Evolutionary conservation across 805 yeast genomes (phyloP).

Genomic region (Sugiyamaella chiloensis): DNA sequence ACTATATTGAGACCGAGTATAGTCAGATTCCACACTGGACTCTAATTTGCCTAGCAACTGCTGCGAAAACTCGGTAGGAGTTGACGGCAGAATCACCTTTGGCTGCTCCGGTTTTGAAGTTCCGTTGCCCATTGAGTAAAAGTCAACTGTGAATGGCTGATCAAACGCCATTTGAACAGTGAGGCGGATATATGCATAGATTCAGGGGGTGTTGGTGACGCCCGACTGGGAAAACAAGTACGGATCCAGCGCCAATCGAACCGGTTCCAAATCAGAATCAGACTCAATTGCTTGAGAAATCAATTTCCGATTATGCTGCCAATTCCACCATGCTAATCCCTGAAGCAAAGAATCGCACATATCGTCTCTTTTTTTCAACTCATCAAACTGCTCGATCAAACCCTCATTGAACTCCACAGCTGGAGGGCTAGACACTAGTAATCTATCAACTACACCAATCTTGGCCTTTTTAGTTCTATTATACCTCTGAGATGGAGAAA

Average conservation of each 20-base stretch:
- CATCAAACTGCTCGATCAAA: background rate
- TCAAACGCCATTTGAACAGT: background rate
- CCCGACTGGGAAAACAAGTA: no score
- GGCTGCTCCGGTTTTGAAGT: constrained; percentile 15
- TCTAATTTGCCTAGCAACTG: constrained; percentile 33
- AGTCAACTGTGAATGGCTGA: background rate
- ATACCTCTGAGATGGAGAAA: constrained; percentile 18
- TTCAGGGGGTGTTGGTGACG: constrained; percentile 1
- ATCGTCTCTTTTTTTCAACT: constrained; percentile 54
- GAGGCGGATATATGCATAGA: background rate
- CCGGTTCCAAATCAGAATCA: no score
- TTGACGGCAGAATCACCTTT: constrained; percentile 33
- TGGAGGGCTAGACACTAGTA: constrained; percentile 15
- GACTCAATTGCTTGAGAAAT: no score
- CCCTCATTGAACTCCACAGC: background rate
- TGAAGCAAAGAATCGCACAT: constrained; percentile 64
- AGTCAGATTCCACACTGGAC: constrained; percentile 34
- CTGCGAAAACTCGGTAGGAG: constrained; percentile 33
- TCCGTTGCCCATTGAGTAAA: constrained; percentile 13
- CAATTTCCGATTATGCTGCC: constrained; percentile 41
- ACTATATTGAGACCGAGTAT: constrained; percentile 34
- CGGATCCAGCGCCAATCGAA: no score
- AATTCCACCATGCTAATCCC: constrained; percentile 48
- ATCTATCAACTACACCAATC: constrained; percentile 18
- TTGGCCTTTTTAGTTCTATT: constrained; percentile 26